Conservation (phyloP, 2,329 filamentous ascomycete species). For the Fusarium solani-melongenae region DNA sequence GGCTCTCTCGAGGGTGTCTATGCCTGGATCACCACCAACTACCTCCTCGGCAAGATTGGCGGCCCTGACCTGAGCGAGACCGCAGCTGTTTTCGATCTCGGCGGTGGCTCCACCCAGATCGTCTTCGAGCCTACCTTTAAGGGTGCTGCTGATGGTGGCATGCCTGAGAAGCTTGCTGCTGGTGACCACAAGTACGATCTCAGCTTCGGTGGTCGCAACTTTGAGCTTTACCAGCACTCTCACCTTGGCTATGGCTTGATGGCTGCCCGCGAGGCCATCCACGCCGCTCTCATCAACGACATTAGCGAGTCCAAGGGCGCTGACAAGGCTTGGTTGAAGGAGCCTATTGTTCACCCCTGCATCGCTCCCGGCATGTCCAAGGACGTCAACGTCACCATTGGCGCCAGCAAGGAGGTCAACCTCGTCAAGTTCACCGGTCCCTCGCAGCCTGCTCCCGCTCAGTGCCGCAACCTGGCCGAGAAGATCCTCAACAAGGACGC, state of each 20-base stretch:
- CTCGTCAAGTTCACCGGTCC: conserved; percentile 90
- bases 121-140: conserved; percentile 97
- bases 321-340: conserved; percentile 74
- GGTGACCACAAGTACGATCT: conserved; percentile 97
- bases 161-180: conserved; percentile 85
- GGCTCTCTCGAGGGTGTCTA: conserved; percentile 97
- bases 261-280: conserved; percentile 89
- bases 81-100: conserved; percentile 94
- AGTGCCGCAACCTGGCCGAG: conserved; percentile 91
- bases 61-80: conserved; percentile 90
- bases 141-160: conserved; percentile 75
- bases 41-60: conserved; percentile 97
- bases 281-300: conserved; percentile 78
- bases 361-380: conserved; percentile 83
- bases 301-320: conserved; percentile 71
- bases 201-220: conserved; percentile 88
- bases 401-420: conserved; percentile 66
- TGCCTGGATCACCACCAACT: conserved; percentile 99
- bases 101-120: conserved; percentile 97
- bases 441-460: conserved; percentile 76
- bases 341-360: conserved; percentile 85
- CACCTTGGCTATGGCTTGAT: conserved; percentile 97
- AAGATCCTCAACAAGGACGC: conserved; percentile 90
- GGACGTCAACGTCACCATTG: conserved; percentile 78
- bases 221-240: conserved; percentile 96